Evolutionary conservation across 352 stramenopile species (phyloP).

Genomic region (Thalassiosira hispida): DNA sequence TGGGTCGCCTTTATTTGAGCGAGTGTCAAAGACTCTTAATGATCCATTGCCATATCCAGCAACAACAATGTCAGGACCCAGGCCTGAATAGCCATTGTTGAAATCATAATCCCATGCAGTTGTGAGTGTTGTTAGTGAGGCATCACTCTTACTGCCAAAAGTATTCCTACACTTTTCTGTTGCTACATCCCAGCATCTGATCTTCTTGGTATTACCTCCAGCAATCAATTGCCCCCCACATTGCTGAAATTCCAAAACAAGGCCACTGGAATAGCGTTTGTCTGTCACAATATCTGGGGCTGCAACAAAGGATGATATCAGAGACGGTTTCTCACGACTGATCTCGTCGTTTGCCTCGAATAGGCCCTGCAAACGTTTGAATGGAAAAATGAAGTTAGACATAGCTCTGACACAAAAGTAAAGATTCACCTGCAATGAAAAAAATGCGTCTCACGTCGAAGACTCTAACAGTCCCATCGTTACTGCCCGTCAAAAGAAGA

Average conservation of each 20-base stretch:
- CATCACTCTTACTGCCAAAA: conserved; percentile 80
- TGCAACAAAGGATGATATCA: conserved; percentile 93
- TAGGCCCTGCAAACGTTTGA: conserved; percentile 58
- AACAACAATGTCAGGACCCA: conserved; percentile 88
- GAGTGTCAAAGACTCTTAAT: conserved; percentile 93
- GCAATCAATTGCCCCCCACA: conserved; percentile 89
- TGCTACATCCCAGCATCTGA: conserved; percentile 95
- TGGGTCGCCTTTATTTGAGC: conserved; percentile 78
- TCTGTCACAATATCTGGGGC: conserved; percentile 91
- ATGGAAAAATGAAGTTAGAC: background rate
- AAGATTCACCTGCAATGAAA: background rate
- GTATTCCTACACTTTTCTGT: conserved; percentile 88
- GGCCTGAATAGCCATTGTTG: conserved; percentile 54
- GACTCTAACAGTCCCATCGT: conserved; percentile 96
- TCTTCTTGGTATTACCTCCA: conserved; percentile 90
- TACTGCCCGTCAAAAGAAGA: conserved; percentile 93
- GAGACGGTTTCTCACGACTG: conserved; percentile 68
- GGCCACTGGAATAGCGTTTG: conserved; percentile 88
- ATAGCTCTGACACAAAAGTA: background rate
- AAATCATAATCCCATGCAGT: conserved; percentile 77
- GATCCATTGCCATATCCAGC: conserved; percentile 92
- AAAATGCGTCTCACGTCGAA: conserved; percentile 83
- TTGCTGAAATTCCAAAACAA: conserved; percentile 97
- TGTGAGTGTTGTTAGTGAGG: conserved; percentile 71
- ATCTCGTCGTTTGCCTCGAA: conserved; percentile 74